phyloP scores from a whole-genome alignment of 106 monocot genomes.

The Dioscorea alata region DNA sequence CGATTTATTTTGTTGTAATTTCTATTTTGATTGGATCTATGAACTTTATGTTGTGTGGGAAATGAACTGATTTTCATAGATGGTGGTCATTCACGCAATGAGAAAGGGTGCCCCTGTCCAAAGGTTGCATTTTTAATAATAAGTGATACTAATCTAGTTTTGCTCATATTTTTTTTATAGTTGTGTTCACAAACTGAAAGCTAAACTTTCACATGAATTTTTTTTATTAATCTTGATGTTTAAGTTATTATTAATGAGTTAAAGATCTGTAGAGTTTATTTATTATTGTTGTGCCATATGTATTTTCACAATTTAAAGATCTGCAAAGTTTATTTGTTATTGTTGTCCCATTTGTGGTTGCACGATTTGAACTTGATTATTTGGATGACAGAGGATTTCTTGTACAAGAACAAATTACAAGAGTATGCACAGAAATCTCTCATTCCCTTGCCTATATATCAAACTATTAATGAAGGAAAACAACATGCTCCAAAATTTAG shows the following conservation, averaged over 20 bases:
- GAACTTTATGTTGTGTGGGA: too few relatives aligned
- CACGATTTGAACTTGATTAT: background rate
- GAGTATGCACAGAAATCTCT: slow-evolving; percentile 26
- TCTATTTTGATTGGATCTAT: too few relatives aligned
- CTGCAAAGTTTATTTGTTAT: background rate
- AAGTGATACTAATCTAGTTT: background rate
- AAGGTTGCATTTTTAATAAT: too few relatives aligned
- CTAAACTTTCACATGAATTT: background rate
- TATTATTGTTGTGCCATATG: too few relatives aligned
- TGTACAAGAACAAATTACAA: slow-evolving; percentile 42
- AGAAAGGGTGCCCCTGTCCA: too few relatives aligned
- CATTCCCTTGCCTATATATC: slow-evolving; percentile 33
- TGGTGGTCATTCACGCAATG: too few relatives aligned
- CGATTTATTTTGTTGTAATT: too few relatives aligned
- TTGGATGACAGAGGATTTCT: slow-evolving; percentile 10
- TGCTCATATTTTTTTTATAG: background rate
- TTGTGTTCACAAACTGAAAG: background rate
- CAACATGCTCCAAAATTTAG: slow-evolving; percentile 37
- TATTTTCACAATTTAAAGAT: too few relatives aligned
- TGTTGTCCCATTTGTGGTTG: background rate
- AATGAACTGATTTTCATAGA: too few relatives aligned
- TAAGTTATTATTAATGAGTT: background rate
- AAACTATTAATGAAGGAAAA: slow-evolving; percentile 34
- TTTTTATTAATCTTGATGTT: background rate
- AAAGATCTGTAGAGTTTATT: background rate